These are phyloP conservation scores for Neonectria coccinea DNA, from an alignment of 2,329 filamentous ascomycete species.

Conservation along the genomic window DNA sequence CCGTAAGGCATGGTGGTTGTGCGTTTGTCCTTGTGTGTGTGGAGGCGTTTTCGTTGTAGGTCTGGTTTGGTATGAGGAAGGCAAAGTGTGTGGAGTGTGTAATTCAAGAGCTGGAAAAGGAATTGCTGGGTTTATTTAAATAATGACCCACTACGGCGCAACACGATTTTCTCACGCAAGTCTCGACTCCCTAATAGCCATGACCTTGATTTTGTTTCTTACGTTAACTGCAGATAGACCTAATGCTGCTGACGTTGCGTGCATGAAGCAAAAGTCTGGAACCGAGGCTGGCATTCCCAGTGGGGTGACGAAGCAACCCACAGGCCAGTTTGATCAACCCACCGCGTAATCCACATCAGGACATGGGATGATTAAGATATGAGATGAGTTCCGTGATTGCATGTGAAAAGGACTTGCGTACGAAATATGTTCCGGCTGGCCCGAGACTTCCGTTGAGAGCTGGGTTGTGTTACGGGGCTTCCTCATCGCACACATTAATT, in stretches of 20 bases:
- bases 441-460: constrained; percentile 1
- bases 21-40: neutral
- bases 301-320: constrained; percentile 10
- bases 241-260: constrained; percentile 19
- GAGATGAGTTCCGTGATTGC: neutral
- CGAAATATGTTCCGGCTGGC: constrained; percentile 1
- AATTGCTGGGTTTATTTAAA: constrained; percentile 2
- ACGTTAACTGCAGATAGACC: constrained; percentile 8
- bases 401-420: neutral
- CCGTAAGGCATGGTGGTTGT: constrained; percentile 21
- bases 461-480: neutral
- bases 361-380: neutral
- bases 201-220: neutral
- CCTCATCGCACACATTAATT: neutral
- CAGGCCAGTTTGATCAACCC: constrained; percentile 5
- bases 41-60: neutral
- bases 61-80: neutral
- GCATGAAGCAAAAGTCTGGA: constrained; percentile 4
- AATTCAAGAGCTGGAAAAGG: neutral
- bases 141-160: neutral
- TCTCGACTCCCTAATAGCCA: neutral
- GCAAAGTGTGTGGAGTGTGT: neutral
- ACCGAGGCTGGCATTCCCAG: constrained; percentile 1
- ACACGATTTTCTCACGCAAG: neutral
- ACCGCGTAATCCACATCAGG: neutral